Conservation (phyloP, 139 green algal species). For the Eudorina sp. region DNA sequence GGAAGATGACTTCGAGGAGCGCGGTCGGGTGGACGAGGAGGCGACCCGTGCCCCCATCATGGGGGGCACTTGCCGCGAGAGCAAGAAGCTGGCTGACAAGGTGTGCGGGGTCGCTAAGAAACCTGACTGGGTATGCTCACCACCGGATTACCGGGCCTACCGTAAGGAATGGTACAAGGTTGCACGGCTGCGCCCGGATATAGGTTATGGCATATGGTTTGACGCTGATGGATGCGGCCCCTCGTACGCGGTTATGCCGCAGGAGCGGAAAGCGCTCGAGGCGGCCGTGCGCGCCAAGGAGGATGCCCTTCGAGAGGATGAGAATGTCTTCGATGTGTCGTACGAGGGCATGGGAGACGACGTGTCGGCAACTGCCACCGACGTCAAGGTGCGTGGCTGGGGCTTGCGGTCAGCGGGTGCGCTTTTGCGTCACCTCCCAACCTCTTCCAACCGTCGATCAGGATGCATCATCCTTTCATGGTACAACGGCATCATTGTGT, state of each 20-base stretch:
- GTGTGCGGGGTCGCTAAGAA: too few relatives aligned
- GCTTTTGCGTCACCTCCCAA: too few relatives aligned
- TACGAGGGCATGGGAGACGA: slow-evolving; percentile 88
- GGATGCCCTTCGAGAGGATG: slow-evolving; percentile 93
- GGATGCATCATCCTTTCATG: too few relatives aligned
- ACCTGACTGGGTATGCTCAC: too few relatives aligned
- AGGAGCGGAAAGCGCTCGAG: slow-evolving; percentile 85
- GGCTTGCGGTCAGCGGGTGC: too few relatives aligned
- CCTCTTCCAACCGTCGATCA: too few relatives aligned
- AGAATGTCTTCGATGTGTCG: slow-evolving; percentile 97
- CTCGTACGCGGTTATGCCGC: not conserved
- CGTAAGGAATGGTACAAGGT: too few relatives aligned
- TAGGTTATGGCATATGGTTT: too few relatives aligned
- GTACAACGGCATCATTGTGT: too few relatives aligned
- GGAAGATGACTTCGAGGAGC: slow-evolving; percentile 81
- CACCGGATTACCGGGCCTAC: too few relatives aligned
- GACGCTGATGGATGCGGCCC: too few relatives aligned
- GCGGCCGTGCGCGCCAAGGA: slow-evolving; percentile 83
- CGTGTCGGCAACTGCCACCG: slow-evolving; percentile 69
- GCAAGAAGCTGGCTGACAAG: slow-evolving; percentile 88
- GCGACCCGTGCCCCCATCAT: slow-evolving; percentile 62
- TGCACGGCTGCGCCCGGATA: too few relatives aligned
- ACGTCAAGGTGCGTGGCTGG: slow-evolving; percentile 96
- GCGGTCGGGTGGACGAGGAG: slow-evolving; percentile 65
- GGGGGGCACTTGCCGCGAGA: slow-evolving; percentile 71